A percentile compares a stretch with the other conserved stretches of the same genome.
phyloP scores from a whole-genome alignment of 768 basidiomycete genomes.

The Candolleomyces aberdarensis region DNA sequence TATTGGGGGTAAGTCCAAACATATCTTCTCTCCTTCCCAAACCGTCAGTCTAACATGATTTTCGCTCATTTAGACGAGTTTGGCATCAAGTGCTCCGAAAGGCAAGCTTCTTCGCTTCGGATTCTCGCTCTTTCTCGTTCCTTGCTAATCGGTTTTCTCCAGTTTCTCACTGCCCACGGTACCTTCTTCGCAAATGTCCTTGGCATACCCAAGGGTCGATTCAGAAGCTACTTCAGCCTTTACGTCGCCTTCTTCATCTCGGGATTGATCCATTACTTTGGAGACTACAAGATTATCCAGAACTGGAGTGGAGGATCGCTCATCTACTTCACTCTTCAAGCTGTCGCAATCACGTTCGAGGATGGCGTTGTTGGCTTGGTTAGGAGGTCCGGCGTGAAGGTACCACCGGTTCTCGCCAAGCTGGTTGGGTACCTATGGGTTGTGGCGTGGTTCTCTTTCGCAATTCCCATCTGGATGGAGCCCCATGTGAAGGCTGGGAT shows the following conservation, averaged over 20 bases:
- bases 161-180: conserved; percentile 19
- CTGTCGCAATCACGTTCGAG: conserved; percentile 33
- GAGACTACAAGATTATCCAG: conserved; percentile 24
- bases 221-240: conserved; percentile 27
- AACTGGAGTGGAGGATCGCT: conserved; percentile 12
- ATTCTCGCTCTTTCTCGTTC: background rate
- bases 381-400: background rate
- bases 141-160: background rate
- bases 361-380: conserved; percentile 19
- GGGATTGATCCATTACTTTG: conserved; percentile 29
- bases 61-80: conserved; percentile 16
- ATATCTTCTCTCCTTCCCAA: too few species aligned
- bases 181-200: conserved; percentile 24
- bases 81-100: conserved; percentile 37
- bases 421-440: conserved; percentile 4
- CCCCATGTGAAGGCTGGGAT: conserved; percentile 1
- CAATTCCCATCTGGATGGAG: background rate
- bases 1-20: conserved; percentile 8
- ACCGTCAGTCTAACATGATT: background rate
- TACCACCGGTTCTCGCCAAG: background rate
- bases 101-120: conserved; percentile 18
- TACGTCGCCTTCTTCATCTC: conserved; percentile 33
- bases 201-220: conserved; percentile 20
- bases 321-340: conserved; percentile 21
- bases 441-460: conserved; percentile 2